Evolutionary conservation across 805 yeast genomes (phyloP).

Genomic region (Candida peoriensis): DNA sequence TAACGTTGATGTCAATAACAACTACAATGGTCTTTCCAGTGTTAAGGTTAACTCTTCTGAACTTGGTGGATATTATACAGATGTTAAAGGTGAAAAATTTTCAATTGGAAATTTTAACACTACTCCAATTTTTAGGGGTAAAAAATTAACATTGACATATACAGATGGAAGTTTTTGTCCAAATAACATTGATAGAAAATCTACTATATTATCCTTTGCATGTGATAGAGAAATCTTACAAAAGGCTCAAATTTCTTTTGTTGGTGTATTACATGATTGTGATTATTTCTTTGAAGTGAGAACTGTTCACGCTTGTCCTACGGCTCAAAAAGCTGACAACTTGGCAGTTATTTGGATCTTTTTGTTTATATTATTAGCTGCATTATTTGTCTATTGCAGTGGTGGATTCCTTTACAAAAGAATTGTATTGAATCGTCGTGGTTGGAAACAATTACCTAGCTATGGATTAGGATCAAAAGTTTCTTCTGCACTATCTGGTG

Average conservation of each 20-base stretch:
- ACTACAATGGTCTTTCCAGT: constrained; percentile 15
- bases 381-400: constrained; percentile 36
- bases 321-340: constrained; percentile 62
- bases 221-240: constrained; percentile 73
- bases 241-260: constrained; percentile 60
- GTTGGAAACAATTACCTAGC: constrained; percentile 31
- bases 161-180: constrained; percentile 61
- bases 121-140: constrained; percentile 64
- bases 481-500: constrained; percentile 21
- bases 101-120: constrained; percentile 62
- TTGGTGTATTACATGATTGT: constrained; percentile 73
- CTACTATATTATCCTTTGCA: constrained; percentile 64
- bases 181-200: constrained; percentile 49
- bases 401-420: constrained; percentile 35
- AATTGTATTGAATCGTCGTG: constrained; percentile 31
- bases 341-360: constrained; percentile 64
- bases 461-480: constrained; percentile 22
- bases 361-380: constrained; percentile 41
- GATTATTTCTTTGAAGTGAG: constrained; percentile 79
- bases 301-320: constrained; percentile 83
- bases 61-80: constrained; percentile 56
- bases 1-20: constrained; percentile 22
- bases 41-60: constrained; percentile 30
- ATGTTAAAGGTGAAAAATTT: constrained; percentile 34
- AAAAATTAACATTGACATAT: constrained; percentile 65